phyloP scores from a whole-genome alignment of 192 early-diverging fungal genomes.

The Backusella psychrophila region DNA sequence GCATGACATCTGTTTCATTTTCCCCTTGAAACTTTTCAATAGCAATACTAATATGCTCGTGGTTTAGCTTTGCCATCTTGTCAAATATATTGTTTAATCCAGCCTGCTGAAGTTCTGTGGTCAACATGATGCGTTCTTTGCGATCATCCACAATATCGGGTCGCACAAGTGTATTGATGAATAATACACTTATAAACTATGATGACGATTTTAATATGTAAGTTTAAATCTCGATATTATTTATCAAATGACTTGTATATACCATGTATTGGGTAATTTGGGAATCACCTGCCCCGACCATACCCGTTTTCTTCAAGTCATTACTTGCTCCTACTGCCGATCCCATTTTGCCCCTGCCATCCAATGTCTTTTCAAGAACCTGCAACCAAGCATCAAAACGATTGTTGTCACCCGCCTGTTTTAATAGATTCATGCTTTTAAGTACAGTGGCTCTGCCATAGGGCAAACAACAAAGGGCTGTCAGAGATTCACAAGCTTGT shows the following conservation, averaged over 20 bases:
- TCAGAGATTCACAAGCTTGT: constrained; percentile 68
- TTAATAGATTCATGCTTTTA: constrained; percentile 67
- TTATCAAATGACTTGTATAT: constrained; percentile 46
- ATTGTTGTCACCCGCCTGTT: constrained; percentile 34
- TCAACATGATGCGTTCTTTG: constrained; percentile 62
- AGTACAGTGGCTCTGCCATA: constrained; percentile 67
- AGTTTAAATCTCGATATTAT: not conserved
- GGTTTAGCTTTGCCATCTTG: constrained; percentile 17
- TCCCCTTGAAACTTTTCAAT: constrained; percentile 27
- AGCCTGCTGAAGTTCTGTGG: constrained; percentile 64
- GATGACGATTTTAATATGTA: not conserved
- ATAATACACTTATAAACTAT: constrained; percentile 66
- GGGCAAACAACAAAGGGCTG: constrained; percentile 68
- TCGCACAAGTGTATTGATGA: constrained; percentile 72
- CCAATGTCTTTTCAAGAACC: constrained; percentile 63
- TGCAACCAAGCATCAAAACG: constrained; percentile 65
- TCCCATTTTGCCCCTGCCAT: constrained; percentile 74
- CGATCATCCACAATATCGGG: constrained; percentile 62
- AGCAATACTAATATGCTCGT: constrained; percentile 27
- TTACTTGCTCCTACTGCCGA: constrained; percentile 72
- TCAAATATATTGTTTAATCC: constrained; percentile 40
- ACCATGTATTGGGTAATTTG: constrained; percentile 65
- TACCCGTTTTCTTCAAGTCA: constrained; percentile 61
- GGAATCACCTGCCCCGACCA: constrained; percentile 39
- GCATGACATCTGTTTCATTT: constrained; percentile 21